Base-by-base conservation (phyloP, 2,329 filamentous ascomycete genomes). In the Lasiodiplodia theobromae region DNA sequence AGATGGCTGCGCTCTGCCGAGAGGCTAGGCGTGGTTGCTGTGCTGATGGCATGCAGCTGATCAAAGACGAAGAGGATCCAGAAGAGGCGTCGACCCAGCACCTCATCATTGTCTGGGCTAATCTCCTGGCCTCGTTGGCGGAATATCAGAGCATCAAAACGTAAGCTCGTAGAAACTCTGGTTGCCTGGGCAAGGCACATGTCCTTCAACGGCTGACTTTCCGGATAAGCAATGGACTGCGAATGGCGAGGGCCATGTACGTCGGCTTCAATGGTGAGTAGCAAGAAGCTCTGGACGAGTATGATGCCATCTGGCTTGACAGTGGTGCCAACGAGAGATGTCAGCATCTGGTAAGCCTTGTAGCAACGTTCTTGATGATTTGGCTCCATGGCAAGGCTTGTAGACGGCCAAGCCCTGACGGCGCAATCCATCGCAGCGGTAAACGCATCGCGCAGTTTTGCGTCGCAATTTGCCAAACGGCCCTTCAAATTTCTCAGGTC, bases 11-110 rank as follows among this genome's bases (percentile, higher is more conserved):
- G 72, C 47, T 77, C 73, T 28, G 76, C 66, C 6, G 77, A 76
- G 44, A 80, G 69, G 58, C 77, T 71, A 21, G 77, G 74, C 52
- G 78, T 75, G 44, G 75, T 78, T 8, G 73, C 75, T 47, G 75
- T 73, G 67, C 75, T 75, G 56, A 77, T 76, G 14, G 78, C 77
- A 64, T 79, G 74, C 54, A 79, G 79, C 25, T 77, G 76, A 60
- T 80, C 78, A n/a, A 80, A 52, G 37, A 79, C 78, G 62, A 80
- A 75, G 1, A 77, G 71, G 44, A 75, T 72, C 77, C 77, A 79
- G 66, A 79, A 80, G 2, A 78, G 73, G 58, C 77, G 77, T 2
- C 78, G 75, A 37, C 77, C 72, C 25, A 73, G 60, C 1, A 72
- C 71, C 40, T 75, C 74, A 4, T 72, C 67, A 68, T 78, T 75